phyloP scores from a whole-genome alignment of 2,329 filamentous ascomycete species.

The Paraphaeosphaeria sporulosa region DNA sequence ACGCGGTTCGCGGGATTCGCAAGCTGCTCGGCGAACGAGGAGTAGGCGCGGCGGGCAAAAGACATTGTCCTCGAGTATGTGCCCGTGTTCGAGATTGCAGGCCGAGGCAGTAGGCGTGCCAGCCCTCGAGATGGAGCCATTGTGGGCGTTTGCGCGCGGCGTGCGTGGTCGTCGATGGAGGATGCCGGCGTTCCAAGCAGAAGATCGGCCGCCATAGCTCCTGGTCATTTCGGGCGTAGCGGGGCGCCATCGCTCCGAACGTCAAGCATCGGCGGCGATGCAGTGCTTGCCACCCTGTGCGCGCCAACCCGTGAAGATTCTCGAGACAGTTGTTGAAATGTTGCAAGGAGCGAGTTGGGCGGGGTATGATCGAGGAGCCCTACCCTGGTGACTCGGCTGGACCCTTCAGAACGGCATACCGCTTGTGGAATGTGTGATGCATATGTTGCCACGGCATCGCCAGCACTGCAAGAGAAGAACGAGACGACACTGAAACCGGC shows the following conservation, averaged over 20 bases:
- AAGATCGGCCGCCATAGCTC: slow-evolving; percentile 6
- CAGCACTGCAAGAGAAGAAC: neutral
- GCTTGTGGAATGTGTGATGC: neutral
- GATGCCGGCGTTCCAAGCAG: neutral
- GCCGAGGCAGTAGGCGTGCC: neutral
- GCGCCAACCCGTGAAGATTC: neutral
- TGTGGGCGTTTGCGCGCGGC: neutral
- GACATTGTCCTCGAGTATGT: neutral
- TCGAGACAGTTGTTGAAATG: neutral
- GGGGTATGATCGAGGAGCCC: neutral
- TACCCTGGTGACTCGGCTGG: neutral
- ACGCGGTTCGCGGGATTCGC: slow-evolving; percentile 44
- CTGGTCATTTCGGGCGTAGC: slow-evolving; percentile 3
- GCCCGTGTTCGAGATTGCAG: neutral
- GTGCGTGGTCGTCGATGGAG: neutral
- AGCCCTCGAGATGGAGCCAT: slow-evolving; percentile 18
- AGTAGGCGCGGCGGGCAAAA: slow-evolving; percentile 17
- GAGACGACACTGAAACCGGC: neutral
- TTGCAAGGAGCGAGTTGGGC: neutral
- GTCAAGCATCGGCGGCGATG: slow-evolving; percentile 4
- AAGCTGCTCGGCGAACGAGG: slow-evolving; percentile 41
- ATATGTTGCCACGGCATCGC: neutral
- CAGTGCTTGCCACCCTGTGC: neutral
- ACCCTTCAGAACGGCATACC: neutral
- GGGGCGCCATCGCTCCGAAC: slow-evolving; percentile 4